Evolutionary conservation across 2,329 filamentous ascomycete genomes (phyloP).

Genomic region (Atkinsonella texensis): DNA sequence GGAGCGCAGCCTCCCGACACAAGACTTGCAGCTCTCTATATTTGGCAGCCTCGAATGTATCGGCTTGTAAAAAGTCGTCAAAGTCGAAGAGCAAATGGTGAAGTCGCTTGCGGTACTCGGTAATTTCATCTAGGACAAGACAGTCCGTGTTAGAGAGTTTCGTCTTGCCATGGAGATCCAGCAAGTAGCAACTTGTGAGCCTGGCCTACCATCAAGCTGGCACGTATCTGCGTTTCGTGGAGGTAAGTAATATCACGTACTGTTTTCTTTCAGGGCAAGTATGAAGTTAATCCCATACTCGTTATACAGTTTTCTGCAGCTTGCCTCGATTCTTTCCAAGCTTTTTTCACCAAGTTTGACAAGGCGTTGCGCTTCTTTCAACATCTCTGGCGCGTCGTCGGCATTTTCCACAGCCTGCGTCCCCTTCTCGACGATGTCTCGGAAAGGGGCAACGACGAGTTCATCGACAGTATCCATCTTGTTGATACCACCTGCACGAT

Average conservation of each 20-base stretch:
- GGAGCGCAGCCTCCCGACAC: constrained; percentile 35
- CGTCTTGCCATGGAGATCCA: not conserved
- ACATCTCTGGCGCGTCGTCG: constrained; percentile 31
- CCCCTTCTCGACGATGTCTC: constrained; percentile 40
- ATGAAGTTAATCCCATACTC: constrained; percentile 39
- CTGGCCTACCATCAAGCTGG: too few relatives aligned
- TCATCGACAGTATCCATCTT: constrained; percentile 28
- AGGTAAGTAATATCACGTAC: constrained; percentile 23
- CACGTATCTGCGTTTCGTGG: not conserved
- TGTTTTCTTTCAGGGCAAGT: constrained; percentile 40
- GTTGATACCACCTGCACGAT: not conserved
- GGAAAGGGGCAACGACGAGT: constrained; percentile 39
- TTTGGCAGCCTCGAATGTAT: constrained; percentile 38
- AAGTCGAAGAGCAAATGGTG: constrained; percentile 43
- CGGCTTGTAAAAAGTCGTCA: constrained; percentile 39
- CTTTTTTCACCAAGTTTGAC: constrained; percentile 37
- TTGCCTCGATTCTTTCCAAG: constrained; percentile 37
- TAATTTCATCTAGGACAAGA: constrained; percentile 32
- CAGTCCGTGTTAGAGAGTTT: not conserved
- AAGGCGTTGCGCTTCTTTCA: constrained; percentile 34
- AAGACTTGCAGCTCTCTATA: constrained; percentile 35
- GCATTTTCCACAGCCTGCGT: constrained; percentile 35
- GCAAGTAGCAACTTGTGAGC: not conserved
- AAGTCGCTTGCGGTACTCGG: constrained; percentile 33
- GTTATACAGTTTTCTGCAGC: constrained; percentile 35